These are phyloP conservation scores for Podospora appendiculata DNA, from an alignment of 495 filamentous ascomycete species.

Conservation along the genomic window DNA sequence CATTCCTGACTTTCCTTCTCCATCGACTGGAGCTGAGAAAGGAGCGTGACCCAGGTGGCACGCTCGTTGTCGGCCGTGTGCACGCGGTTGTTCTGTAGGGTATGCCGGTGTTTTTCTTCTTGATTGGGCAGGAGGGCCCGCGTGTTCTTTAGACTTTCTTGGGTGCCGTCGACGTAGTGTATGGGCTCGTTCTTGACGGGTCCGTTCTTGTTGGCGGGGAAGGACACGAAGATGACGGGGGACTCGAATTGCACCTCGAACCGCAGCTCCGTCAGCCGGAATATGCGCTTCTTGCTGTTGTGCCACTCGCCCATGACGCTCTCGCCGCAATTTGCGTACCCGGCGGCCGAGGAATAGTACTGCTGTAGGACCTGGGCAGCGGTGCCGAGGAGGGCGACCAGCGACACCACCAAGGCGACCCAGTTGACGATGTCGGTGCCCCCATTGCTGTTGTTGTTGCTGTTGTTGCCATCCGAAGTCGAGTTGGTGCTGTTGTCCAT, in stretches of 20 bases:
- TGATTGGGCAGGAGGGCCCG: slow-evolving; percentile 15
- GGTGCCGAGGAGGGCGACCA: slow-evolving; percentile 32
- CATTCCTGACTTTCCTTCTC: slow-evolving; percentile 34
- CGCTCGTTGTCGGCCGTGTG: slow-evolving; percentile 41
- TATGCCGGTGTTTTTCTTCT: slow-evolving; percentile 8
- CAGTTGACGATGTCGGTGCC: slow-evolving; percentile 13
- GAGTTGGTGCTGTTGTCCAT: slow-evolving; percentile 1
- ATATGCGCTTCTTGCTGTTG: slow-evolving; percentile 29
- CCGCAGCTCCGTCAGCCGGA: slow-evolving; percentile 33
- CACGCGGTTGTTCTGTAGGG: slow-evolving; percentile 18
- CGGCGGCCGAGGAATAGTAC: slow-evolving; percentile 34
- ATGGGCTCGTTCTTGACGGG: slow-evolving; percentile 28
- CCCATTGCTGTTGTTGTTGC: not conserved
- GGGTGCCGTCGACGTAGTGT: slow-evolving; percentile 31
- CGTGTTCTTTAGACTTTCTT: slow-evolving; percentile 26
- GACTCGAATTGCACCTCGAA: slow-evolving; percentile 44
- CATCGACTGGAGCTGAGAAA: slow-evolving; percentile 37
- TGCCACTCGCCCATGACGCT: slow-evolving; percentile 40
- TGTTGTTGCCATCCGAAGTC: not conserved
- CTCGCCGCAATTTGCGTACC: slow-evolving; percentile 32
- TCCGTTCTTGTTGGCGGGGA: slow-evolving; percentile 28
- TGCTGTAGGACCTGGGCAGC: slow-evolving; percentile 34
- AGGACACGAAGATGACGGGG: slow-evolving; percentile 40
- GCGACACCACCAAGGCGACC: slow-evolving; percentile 25
- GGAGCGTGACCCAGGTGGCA: slow-evolving; percentile 38